Evolutionary conservation across 2,329 filamentous ascomycete species (phyloP).

Genomic region (Sporothrix humicola): DNA sequence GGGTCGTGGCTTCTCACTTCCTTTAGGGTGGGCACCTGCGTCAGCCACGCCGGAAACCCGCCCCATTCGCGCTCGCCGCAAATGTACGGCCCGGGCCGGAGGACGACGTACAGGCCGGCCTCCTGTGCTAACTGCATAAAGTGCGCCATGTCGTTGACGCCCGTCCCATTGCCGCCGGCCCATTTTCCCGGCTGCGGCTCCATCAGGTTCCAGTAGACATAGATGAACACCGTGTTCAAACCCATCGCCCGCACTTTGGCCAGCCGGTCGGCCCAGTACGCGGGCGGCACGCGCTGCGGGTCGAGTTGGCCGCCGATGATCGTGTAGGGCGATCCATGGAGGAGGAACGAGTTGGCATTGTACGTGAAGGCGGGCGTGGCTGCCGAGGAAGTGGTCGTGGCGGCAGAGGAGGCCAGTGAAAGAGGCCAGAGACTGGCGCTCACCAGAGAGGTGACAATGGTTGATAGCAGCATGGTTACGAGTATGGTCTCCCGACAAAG

Average conservation of each 20-base stretch:
- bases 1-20: conserved; percentile 63
- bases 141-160: conserved; percentile 63
- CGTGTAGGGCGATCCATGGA: conserved; percentile 71
- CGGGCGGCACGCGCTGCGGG: conserved; percentile 59
- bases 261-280: conserved; percentile 51
- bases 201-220: conserved; percentile 77
- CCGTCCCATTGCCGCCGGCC: conserved; percentile 64
- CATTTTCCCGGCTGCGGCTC: conserved; percentile 76
- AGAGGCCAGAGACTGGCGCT: not conserved
- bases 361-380: conserved; percentile 60
- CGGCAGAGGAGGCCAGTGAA: not conserved
- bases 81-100: conserved; percentile 74
- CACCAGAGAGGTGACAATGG: not conserved
- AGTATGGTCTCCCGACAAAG: no score
- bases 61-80: conserved; percentile 78
- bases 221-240: conserved; percentile 80
- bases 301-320: conserved; percentile 77
- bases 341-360: conserved; percentile 73
- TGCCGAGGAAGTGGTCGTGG: not conserved
- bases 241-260: conserved; percentile 82
- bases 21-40: conserved; percentile 56
- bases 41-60: conserved; percentile 76
- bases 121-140: conserved; percentile 78
- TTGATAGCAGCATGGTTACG: not conserved
- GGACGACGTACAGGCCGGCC: conserved; percentile 77